Evolutionary conservation across 495 filamentous ascomycete genomes (phyloP).

Genomic region (Aspergillus sparsus): DNA sequence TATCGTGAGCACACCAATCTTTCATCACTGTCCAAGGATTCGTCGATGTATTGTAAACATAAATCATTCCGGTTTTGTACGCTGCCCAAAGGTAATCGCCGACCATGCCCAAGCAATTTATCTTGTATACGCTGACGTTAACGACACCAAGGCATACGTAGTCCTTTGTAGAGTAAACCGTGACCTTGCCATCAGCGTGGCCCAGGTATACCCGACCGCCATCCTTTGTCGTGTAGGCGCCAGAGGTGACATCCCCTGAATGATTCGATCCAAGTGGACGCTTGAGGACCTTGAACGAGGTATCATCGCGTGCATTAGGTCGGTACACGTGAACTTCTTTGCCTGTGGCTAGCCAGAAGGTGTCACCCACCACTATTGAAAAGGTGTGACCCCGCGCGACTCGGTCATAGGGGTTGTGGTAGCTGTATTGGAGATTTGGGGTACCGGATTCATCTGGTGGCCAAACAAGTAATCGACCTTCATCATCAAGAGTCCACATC

Average conservation of each 20-base stretch:
- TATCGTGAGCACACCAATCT: slow-evolving; percentile 89
- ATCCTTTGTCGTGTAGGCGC: slow-evolving; percentile 69
- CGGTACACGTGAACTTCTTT: slow-evolving; percentile 85
- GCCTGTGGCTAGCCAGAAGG: slow-evolving; percentile 85
- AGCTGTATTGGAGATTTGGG: slow-evolving; percentile 67
- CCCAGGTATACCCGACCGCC: slow-evolving; percentile 86
- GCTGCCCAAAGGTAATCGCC: slow-evolving; percentile 89
- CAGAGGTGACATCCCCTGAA: slow-evolving; percentile 86
- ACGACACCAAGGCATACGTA: slow-evolving; percentile 75
- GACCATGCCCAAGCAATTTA: slow-evolving; percentile 82
- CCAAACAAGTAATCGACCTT: slow-evolving; percentile 88
- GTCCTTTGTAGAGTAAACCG: slow-evolving; percentile 76
- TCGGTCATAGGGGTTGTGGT: slow-evolving; percentile 64
- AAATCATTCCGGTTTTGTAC: slow-evolving; percentile 93
- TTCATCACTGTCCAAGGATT: slow-evolving; percentile 89
- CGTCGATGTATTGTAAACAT: slow-evolving; percentile 81
- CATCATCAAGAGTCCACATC: slow-evolving; percentile 93
- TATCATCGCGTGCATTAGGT: slow-evolving; percentile 65
- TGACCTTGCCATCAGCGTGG: slow-evolving; percentile 91
- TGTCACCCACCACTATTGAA: slow-evolving; percentile 76
- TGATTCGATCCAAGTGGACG: slow-evolving; percentile 65
- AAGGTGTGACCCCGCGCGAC: slow-evolving; percentile 82
- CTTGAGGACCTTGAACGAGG: slow-evolving; percentile 69
- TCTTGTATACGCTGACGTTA: slow-evolving; percentile 90
- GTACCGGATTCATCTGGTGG: slow-evolving; percentile 71